Evolutionary conservation across 495 filamentous ascomycete species (phyloP).

Genomic region (Astrothelium subdiscretum): DNA sequence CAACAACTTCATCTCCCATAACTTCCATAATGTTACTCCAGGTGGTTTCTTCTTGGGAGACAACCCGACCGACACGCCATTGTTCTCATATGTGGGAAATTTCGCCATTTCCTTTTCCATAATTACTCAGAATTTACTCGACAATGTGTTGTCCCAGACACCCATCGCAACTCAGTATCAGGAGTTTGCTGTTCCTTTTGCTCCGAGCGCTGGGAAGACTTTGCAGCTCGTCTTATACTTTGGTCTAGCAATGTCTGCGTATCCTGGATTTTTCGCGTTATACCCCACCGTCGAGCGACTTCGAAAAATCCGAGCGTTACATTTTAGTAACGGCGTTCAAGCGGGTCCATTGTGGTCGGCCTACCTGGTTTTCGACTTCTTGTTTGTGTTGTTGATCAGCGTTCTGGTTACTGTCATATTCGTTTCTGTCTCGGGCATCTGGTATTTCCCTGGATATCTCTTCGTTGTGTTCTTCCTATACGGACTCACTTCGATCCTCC

Average conservation of each 20-base stretch:
- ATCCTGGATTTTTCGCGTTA: slow-evolving; percentile 73
- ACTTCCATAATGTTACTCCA: slow-evolving; percentile 56
- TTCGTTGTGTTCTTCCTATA: slow-evolving; percentile 67
- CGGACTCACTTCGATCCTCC: slow-evolving; percentile 55
- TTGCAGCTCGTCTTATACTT: slow-evolving; percentile 72
- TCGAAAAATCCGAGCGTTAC: slow-evolving; percentile 63
- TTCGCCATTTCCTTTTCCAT: slow-evolving; percentile 41
- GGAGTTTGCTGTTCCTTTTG: slow-evolving; percentile 57
- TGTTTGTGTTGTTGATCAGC: slow-evolving; percentile 48
- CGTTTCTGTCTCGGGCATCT: slow-evolving; percentile 44
- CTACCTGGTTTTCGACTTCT: slow-evolving; percentile 67
- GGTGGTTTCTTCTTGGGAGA: slow-evolving; percentile 66
- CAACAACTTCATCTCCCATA: slow-evolving; percentile 46
- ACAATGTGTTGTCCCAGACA: slow-evolving; percentile 52
- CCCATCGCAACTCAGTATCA: slow-evolving; percentile 56
- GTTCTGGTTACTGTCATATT: slow-evolving; percentile 53
- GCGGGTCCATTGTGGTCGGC: slow-evolving; percentile 36
- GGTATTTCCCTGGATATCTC: slow-evolving; percentile 64
- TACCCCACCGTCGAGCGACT: slow-evolving; percentile 75
- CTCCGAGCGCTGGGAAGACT: slow-evolving; percentile 51
- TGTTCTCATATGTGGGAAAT: slow-evolving; percentile 50
- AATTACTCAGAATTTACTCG: slow-evolving; percentile 59
- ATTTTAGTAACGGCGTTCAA: slow-evolving; percentile 62
- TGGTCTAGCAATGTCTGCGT: slow-evolving; percentile 60
- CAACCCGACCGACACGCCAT: slow-evolving; percentile 33